Evolutionary conservation across 1,284 basidiomycete genomes (phyloP).

Genomic region (Trichosporon faecale): DNA sequence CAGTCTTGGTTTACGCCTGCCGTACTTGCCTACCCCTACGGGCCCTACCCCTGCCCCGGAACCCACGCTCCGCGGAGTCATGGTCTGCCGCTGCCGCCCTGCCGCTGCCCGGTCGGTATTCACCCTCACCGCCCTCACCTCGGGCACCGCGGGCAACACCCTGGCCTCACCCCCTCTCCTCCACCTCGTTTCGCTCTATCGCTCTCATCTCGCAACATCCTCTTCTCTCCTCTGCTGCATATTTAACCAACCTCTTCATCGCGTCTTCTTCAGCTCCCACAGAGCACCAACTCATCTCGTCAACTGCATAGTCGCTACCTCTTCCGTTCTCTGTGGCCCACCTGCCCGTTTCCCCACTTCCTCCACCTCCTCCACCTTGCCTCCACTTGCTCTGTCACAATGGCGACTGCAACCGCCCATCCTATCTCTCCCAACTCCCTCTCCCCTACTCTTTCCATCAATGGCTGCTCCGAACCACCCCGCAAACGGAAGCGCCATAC

Average conservation of each 20-base stretch:
- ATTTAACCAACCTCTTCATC: neutral
- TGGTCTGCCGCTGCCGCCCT: too few species aligned
- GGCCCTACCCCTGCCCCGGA: neutral
- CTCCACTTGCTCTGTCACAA: neutral
- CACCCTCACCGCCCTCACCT: neutral
- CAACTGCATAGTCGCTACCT: neutral
- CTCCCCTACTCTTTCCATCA: neutral
- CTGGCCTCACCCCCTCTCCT: neutral
- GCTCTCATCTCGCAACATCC: neutral
- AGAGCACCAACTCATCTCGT: neutral
- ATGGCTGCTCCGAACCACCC: neutral
- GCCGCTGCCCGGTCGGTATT: neutral
- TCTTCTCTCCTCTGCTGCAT: neutral
- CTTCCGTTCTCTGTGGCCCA: neutral
- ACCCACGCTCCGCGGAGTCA: neutral
- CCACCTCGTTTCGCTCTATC: neutral
- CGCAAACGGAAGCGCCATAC: slow-evolving; percentile 19
- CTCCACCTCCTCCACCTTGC: neutral
- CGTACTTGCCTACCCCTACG: too few species aligned
- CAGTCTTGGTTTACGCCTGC: neutral
- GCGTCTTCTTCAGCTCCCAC: neutral
- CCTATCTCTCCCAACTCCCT: slow-evolving; percentile 5
- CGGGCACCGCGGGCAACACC: slow-evolving; percentile 1
- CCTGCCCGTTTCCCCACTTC: neutral
- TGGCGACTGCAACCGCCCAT: neutral